phyloP scores from a whole-genome alignment of 1,284 basidiomycete genomes.

The Baeospora myosura region DNA sequence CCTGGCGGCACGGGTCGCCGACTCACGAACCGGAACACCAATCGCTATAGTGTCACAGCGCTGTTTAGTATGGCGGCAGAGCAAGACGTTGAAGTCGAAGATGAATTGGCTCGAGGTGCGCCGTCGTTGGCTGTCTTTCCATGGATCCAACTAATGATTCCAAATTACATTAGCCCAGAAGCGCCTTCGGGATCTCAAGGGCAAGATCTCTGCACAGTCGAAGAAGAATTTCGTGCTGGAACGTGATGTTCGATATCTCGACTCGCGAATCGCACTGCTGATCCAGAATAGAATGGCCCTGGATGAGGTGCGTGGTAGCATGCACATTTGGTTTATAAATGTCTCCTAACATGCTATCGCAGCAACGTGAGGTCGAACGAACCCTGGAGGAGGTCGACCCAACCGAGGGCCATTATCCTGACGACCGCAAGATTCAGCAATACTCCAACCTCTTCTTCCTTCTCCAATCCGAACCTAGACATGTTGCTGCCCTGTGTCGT shows the following conservation, averaged over 20 bases:
- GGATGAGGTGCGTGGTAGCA: slow-evolving; percentile 68
- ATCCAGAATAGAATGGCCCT: slow-evolving; percentile 98
- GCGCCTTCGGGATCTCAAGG: slow-evolving; percentile 89
- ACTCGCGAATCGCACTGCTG: slow-evolving; percentile 93
- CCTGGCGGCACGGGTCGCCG: slow-evolving; percentile 60
- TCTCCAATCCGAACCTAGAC: slow-evolving; percentile 93
- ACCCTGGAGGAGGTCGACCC: slow-evolving; percentile 93
- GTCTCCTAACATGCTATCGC: slow-evolving; percentile 10
- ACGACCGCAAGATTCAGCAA: slow-evolving; percentile 89
- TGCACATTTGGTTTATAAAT: background rate
- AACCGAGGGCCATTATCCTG: slow-evolving; percentile 82
- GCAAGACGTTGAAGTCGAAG: slow-evolving; percentile 97
- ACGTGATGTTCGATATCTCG: slow-evolving; percentile 95
- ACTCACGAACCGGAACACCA: slow-evolving; percentile 86
- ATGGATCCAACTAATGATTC: no score
- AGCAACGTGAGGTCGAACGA: slow-evolving; percentile 91
- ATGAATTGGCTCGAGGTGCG: slow-evolving; percentile 90
- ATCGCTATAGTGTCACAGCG: slow-evolving; percentile 93
- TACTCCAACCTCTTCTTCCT: slow-evolving; percentile 99
- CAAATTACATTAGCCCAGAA: slow-evolving; percentile 76
- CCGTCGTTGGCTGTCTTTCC: slow-evolving; percentile 1
- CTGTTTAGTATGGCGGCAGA: slow-evolving; percentile 97
- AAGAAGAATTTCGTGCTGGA: slow-evolving; percentile 99
- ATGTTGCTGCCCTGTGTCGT: slow-evolving; percentile 94
- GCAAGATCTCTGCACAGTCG: slow-evolving; percentile 95